Conservation (phyloP, 352 stramenopile genomes). For the Phytopythium kandeliae region DNA sequence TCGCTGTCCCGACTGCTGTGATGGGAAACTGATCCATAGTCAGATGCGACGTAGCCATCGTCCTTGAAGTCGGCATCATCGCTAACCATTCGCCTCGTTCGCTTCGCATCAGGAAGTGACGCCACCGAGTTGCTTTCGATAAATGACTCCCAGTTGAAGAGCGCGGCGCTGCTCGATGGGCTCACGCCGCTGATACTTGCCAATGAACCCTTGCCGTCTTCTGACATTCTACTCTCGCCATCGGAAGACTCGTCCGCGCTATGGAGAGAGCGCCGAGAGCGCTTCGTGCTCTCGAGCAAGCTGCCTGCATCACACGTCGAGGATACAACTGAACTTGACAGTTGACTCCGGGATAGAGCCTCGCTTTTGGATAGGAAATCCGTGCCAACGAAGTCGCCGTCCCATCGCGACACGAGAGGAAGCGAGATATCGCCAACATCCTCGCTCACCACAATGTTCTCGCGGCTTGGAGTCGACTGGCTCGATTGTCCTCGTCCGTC, state of each 20-base stretch:
- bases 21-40: conserved; percentile 5
- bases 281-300: neutral
- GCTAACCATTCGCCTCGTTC: conserved; percentile 9
- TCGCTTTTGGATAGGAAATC: conserved; percentile 23
- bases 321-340: conserved; percentile 25
- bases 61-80: neutral
- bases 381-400: conserved; percentile 18
- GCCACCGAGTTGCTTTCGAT: conserved; percentile 46
- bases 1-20: conserved; percentile 6
- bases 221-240: neutral
- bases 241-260: neutral
- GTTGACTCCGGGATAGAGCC: conserved; percentile 45
- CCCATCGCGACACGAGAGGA: conserved; percentile 15
- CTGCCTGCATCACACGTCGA: conserved; percentile 3
- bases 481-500: neutral
- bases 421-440: conserved; percentile 17
- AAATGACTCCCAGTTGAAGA: conserved; percentile 64
- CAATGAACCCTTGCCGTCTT: neutral
- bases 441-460: neutral
- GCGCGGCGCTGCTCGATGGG: conserved; percentile 9
- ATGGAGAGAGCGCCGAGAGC: neutral
- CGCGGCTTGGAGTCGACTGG: neutral
- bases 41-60: too few species aligned
- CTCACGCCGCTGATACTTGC: neutral
- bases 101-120: conserved; percentile 18